phyloP scores from a whole-genome alignment of 2,329 filamentous ascomycete species.

The Penicillium verrucosum region DNA sequence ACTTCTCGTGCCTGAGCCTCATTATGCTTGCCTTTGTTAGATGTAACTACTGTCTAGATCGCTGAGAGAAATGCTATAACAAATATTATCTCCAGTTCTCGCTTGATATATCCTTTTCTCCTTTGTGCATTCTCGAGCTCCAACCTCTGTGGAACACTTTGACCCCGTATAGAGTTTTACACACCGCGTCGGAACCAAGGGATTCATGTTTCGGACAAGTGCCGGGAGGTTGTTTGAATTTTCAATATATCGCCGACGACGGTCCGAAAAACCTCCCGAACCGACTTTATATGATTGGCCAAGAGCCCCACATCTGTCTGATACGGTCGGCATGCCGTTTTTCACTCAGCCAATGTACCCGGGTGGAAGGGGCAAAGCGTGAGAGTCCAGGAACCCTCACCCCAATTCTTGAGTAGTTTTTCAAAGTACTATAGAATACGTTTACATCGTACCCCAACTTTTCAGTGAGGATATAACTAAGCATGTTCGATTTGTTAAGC shows the following conservation, averaged over 20 bases:
- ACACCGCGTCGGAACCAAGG: slow-evolving; percentile 4
- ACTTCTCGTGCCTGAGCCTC: background rate
- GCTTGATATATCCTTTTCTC: background rate
- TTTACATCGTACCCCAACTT: too few species aligned
- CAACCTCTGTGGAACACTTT: background rate
- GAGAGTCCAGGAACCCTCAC: too few species aligned
- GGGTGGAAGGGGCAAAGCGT: background rate
- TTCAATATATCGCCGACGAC: slow-evolving; percentile 18
- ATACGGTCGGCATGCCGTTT: slow-evolving; percentile 15
- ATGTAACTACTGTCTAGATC: background rate
- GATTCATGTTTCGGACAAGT: slow-evolving; percentile 11
- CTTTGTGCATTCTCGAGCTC: background rate
- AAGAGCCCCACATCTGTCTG: background rate
- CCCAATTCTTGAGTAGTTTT: too few species aligned
- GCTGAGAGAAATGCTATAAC: background rate
- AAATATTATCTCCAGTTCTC: background rate
- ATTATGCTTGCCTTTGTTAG: background rate
- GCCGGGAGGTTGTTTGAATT: background rate
- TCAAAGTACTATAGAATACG: accelerated
- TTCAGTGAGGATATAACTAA: too few species aligned
- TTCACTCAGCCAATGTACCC: background rate
- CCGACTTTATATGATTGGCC: slow-evolving; percentile 12
- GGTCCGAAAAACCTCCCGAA: slow-evolving; percentile 18
- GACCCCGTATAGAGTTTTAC: background rate
- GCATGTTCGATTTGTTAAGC: background rate